phyloP scores from a whole-genome alignment of 2,329 filamentous ascomycete species.

The Aureobasidium sp. region DNA sequence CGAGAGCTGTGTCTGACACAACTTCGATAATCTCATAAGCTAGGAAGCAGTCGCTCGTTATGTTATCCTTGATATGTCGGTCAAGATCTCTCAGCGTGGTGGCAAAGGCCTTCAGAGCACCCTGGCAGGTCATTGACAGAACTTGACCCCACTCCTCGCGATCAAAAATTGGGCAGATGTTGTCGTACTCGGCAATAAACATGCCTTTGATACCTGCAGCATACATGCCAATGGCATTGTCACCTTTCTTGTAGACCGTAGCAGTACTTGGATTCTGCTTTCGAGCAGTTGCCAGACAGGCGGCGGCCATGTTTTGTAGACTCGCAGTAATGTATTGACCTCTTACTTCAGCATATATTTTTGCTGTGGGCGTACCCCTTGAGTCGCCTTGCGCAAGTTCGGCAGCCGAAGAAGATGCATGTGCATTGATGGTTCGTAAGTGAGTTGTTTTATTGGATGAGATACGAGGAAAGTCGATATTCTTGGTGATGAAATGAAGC shows the following conservation, averaged over 20 bases:
- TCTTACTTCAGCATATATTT: slow-evolving; percentile 77
- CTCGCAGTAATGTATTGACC: slow-evolving; percentile 79
- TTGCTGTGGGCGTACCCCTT: slow-evolving; percentile 62
- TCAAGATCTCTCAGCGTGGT: slow-evolving; percentile 85
- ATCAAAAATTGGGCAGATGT: slow-evolving; percentile 78
- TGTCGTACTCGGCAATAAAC: slow-evolving; percentile 83
- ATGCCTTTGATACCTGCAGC: slow-evolving; percentile 80
- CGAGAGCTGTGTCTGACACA: slow-evolving; percentile 69
- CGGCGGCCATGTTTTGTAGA: slow-evolving; percentile 77
- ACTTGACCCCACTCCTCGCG: slow-evolving; percentile 77
- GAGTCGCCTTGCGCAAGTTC: slow-evolving; percentile 25
- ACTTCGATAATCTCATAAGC: slow-evolving; percentile 94
- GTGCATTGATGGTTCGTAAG: slow-evolving; percentile 67
- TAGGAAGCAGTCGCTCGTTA: slow-evolving; percentile 86
- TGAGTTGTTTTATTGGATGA: slow-evolving; percentile 68
- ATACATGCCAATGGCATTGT: slow-evolving; percentile 87
- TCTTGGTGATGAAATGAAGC: slow-evolving; percentile 85
- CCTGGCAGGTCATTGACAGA: slow-evolving; percentile 70
- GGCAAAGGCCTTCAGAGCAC: slow-evolving; percentile 71
- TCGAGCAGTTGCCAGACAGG: slow-evolving; percentile 69
- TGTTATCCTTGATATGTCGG: slow-evolving; percentile 75
- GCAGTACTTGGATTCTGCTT: slow-evolving; percentile 71
- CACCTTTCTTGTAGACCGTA: slow-evolving; percentile 78
- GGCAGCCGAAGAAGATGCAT: slow-evolving; percentile 25
- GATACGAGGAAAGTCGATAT: slow-evolving; percentile 65